These are phyloP conservation scores for Cryphonectria radicalis DNA, from an alignment of 2,329 filamentous ascomycete species.

Conservation along the genomic window DNA sequence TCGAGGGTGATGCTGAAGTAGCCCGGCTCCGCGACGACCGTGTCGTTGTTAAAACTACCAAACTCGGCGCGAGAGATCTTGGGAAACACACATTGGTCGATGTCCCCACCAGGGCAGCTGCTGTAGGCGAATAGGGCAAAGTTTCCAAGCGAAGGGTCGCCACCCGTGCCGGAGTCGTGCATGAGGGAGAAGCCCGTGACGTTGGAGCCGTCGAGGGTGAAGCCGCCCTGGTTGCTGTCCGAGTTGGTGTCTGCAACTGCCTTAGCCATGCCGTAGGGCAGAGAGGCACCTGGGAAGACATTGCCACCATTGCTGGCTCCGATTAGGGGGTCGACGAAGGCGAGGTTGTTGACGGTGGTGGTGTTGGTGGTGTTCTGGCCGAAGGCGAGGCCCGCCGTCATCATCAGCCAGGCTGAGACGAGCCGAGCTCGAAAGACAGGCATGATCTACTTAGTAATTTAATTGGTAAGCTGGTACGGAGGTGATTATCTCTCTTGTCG, in stretches of 20 bases:
- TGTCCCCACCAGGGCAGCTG: slow-evolving; percentile 62
- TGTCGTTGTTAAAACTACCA: slow-evolving; percentile 53
- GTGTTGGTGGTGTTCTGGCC: slow-evolving; percentile 17
- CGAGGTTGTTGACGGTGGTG: slow-evolving; percentile 16
- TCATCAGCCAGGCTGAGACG: background rate
- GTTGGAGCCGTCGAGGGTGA: slow-evolving; percentile 53
- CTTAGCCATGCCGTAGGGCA: slow-evolving; percentile 58
- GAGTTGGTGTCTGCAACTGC: slow-evolving; percentile 60
- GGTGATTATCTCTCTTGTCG: background rate
- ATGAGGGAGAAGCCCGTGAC: slow-evolving; percentile 61
- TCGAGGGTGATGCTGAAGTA: slow-evolving; percentile 67
- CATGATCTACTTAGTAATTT: background rate
- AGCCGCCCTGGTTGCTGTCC: slow-evolving; percentile 60
- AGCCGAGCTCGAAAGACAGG: background rate
- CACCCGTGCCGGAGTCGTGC: slow-evolving; percentile 63
- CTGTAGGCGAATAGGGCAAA: slow-evolving; percentile 73
- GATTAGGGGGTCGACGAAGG: slow-evolving; percentile 44
- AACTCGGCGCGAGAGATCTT: slow-evolving; percentile 47
- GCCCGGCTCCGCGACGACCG: slow-evolving; percentile 63
- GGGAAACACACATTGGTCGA: slow-evolving; percentile 66
- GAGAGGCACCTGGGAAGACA: slow-evolving; percentile 48
- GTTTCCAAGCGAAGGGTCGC: slow-evolving; percentile 68
- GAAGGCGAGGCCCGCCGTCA: background rate
- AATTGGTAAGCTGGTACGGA: too few relatives aligned
- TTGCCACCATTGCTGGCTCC: slow-evolving; percentile 48